A percentile compares a stretch with the other conserved stretches of the same genome.
Evolutionary conservation across 306 rosid species (phyloP).

Genomic region (Cucumis sativus): DNA sequence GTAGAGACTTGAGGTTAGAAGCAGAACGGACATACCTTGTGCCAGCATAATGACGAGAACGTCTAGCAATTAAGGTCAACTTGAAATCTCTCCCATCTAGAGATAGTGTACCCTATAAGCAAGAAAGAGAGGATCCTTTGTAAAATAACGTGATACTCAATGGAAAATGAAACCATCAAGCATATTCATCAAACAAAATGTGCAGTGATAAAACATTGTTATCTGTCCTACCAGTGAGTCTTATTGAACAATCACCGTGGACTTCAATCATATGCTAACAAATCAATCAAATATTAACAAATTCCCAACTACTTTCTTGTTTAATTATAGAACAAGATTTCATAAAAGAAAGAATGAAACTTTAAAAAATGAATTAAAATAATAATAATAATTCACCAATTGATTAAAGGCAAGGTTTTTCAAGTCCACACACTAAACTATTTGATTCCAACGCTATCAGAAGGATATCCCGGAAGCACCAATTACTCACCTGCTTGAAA

Average conservation of each 20-base stretch:
- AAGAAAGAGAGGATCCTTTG: conserved; percentile 16
- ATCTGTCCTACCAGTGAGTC: not conserved
- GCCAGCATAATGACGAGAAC: conserved; percentile 97
- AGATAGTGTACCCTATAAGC: conserved; percentile 50
- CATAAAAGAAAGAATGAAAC: not conserved
- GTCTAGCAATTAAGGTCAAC: conserved; percentile 75
- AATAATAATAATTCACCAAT: not conserved
- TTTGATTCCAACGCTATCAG: not conserved
- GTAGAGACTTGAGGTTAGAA: not conserved
- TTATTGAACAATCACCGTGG: not conserved
- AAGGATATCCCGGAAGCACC: not conserved
- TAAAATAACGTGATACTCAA: not conserved
- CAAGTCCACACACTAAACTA: not conserved
- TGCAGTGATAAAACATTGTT: not conserved
- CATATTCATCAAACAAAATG: not conserved
- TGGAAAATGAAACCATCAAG: not conserved
- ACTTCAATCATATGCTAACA: not conserved
- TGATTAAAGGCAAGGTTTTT: not conserved
- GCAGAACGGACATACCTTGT: conserved; percentile 40
- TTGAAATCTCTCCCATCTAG: conserved; percentile 51
- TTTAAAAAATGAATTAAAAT: not conserved
- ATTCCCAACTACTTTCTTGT: not conserved
- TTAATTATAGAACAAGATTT: not conserved
- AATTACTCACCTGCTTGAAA: conserved; percentile 69
- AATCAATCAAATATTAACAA: not conserved